These are phyloP conservation scores for Nicotiana noctiflora DNA, from an alignment of 257 asterid genomes.

Conservation along the genomic window DNA sequence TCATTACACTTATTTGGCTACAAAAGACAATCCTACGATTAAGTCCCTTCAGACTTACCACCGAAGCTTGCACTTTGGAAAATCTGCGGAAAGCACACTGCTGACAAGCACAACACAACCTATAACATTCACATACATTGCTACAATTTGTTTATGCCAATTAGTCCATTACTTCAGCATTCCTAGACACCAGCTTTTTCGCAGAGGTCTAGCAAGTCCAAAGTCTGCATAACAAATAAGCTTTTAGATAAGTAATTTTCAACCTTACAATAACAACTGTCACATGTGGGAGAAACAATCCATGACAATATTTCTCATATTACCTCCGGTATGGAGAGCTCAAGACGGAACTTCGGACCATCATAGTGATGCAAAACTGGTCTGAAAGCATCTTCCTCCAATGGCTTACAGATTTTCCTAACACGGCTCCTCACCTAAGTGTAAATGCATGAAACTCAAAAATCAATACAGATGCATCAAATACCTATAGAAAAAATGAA, in stretches of 20 bases:
- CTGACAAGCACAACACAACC: conserved; percentile 28
- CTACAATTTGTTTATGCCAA: conserved; percentile 24
- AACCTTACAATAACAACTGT: background rate
- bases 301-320: background rate
- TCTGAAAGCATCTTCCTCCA: conserved; percentile 90
- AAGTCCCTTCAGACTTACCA: conserved; percentile 26
- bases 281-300: no score
- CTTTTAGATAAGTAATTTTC: background rate
- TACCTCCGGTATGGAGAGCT: conserved; percentile 91
- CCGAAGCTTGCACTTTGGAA: conserved; percentile 68
- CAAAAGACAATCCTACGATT: conserved; percentile 25
- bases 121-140: conserved; percentile 23
- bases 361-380: conserved; percentile 94
- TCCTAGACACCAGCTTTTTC: conserved; percentile 64
- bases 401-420: conserved; percentile 72
- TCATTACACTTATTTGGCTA: conserved; percentile 35
- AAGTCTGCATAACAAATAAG: conserved; percentile 44
- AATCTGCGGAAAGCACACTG: conserved; percentile 30
- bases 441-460: conserved; percentile 8
- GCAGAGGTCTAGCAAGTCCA: conserved; percentile 82
- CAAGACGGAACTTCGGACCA: conserved; percentile 95
- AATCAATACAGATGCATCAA: background rate
- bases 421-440: conserved; percentile 63
- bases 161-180: conserved; percentile 10
- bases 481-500: background rate